phyloP scores from a whole-genome alignment of 228 moss, liverwort and hornwort species.

The Sphagnum fallax region DNA sequence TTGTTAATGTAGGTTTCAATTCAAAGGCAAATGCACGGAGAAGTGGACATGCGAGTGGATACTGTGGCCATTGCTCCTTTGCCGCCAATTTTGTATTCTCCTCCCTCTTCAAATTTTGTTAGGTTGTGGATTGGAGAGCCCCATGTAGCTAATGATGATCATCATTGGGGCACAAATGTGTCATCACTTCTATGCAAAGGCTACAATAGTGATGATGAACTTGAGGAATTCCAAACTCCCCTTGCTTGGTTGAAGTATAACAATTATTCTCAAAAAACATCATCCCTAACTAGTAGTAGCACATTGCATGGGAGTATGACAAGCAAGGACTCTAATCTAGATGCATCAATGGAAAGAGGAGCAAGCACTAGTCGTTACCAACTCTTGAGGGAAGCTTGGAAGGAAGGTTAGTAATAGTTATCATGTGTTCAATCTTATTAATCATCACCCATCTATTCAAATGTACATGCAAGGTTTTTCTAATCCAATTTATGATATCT shows the following conservation, averaged over 20 bases:
- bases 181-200: slow-evolving; percentile 35
- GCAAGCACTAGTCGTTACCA: slow-evolving; percentile 23
- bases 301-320: not conserved
- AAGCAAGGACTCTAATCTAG: not conserved
- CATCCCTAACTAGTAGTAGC: too few species aligned
- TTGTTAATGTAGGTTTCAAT: slow-evolving; percentile 19
- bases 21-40: slow-evolving; percentile 30
- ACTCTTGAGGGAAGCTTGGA: slow-evolving; percentile 14
- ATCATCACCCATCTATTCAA: too few species aligned
- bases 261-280: slow-evolving; percentile 4
- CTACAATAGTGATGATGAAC: slow-evolving; percentile 43
- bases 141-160: slow-evolving; percentile 2
- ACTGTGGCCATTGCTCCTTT: slow-evolving; percentile 22
- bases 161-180: slow-evolving; percentile 21
- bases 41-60: slow-evolving; percentile 12
- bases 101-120: slow-evolving; percentile 18
- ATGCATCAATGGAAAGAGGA: not conserved
- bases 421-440: too few species aligned
- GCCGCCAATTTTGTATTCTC: slow-evolving; percentile 25
- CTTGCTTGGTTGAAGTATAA: slow-evolving; percentile 18
- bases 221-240: slow-evolving; percentile 27
- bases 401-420: too few species aligned
- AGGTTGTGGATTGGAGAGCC: slow-evolving; percentile 46
- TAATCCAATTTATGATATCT: too few species aligned
- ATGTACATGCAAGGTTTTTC: too few species aligned